phyloP scores from a whole-genome alignment of 371 early-diverging fungal genomes.

The Hamiltosporidium tvaerminnensis region DNA sequence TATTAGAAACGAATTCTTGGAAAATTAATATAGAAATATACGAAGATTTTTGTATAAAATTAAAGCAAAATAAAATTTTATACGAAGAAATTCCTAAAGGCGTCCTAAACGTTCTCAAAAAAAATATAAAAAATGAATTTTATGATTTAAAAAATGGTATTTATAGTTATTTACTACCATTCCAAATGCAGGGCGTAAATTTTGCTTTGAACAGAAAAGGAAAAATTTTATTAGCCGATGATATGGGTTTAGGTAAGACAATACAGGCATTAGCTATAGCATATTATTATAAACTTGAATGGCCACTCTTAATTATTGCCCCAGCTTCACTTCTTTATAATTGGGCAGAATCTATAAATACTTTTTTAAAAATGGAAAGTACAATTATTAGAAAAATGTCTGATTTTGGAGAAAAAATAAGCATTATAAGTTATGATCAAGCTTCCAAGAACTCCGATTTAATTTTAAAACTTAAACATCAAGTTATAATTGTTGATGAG shows the following conservation, averaged over 20 bases:
- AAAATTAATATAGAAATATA: slow-evolving; percentile 14
- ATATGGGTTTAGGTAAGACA: slow-evolving; percentile 54
- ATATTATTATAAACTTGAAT: slow-evolving; percentile 7
- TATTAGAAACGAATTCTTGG: slow-evolving; percentile 21
- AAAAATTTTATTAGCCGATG: slow-evolving; percentile 54
- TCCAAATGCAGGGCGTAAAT: slow-evolving; percentile 44
- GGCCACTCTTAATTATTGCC: slow-evolving; percentile 36
- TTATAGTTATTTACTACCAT: slow-evolving; percentile 31
- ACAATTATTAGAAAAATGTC: slow-evolving; percentile 8
- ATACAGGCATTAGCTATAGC: slow-evolving; percentile 42
- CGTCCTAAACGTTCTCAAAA: slow-evolving; percentile 6
- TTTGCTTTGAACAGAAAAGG: slow-evolving; percentile 26
- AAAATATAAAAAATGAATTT: background rate
- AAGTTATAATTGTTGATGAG: slow-evolving; percentile 49
- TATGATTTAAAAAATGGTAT: slow-evolving; percentile 11
- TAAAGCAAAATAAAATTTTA: slow-evolving; percentile 16
- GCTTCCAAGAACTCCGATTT: slow-evolving; percentile 24
- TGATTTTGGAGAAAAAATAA: slow-evolving; percentile 11
- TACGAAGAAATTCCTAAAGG: slow-evolving; percentile 32
- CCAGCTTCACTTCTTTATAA: slow-evolving; percentile 45
- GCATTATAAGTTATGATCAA: slow-evolving; percentile 47
- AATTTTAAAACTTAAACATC: slow-evolving; percentile 16
- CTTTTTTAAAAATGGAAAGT: slow-evolving; percentile 27
- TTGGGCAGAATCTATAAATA: slow-evolving; percentile 37
- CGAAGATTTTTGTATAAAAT: slow-evolving; percentile 3